Evolutionary conservation across 2,329 filamentous ascomycete genomes (phyloP), one percentile per base, ranked within the genome.

Genomic region (Metarhizium guizhouense): DNA sequence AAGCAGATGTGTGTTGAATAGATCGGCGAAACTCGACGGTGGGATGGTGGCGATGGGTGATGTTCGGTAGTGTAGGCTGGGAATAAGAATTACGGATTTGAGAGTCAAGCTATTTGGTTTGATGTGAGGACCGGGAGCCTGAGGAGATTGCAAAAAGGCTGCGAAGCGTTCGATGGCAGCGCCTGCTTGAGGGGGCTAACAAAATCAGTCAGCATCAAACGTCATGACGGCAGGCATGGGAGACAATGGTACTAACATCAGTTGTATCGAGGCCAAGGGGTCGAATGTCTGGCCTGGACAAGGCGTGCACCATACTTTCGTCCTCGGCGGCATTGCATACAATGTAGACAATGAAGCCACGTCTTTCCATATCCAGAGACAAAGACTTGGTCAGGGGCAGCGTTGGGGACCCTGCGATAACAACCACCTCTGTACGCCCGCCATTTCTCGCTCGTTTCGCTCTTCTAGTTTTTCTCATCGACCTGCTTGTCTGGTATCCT

Each of bases 311-410:
- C 60, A 87, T 74, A 40, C 85, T 78, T 69, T 97, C 91, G 62
- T 97, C 93, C 64, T 96, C 89, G 57, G 85, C 74, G n/a, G 84
- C 90, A 60, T 84, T 87, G 64, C 91, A 93, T 1, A 95, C 88
- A 58, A 99, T 79, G 69, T 91, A 99, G 55, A 97, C 90, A 58
- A 97, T 88, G 69, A 95, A 97, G 4, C 94, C 94, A 60, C 91
- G 84, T 57, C 91, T 80, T 73, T 97, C 94, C 62, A 99, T 77
- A 67, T 99, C 94, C 51, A 92, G 73, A 2, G 90, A 85, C 54
- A 97, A 76, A 11, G 90, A 90, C 65, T 86, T 87, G 6, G 90
- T 93, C 65, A 96, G 78, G 16, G 92, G 88, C 64, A 95, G 85
- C 52, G 86, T 83, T 2, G 90, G 88, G 20, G 90, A 91, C n/a